Evolutionary conservation across 768 basidiomycete genomes (phyloP).

Genomic region (Fomitopsis serialis): DNA sequence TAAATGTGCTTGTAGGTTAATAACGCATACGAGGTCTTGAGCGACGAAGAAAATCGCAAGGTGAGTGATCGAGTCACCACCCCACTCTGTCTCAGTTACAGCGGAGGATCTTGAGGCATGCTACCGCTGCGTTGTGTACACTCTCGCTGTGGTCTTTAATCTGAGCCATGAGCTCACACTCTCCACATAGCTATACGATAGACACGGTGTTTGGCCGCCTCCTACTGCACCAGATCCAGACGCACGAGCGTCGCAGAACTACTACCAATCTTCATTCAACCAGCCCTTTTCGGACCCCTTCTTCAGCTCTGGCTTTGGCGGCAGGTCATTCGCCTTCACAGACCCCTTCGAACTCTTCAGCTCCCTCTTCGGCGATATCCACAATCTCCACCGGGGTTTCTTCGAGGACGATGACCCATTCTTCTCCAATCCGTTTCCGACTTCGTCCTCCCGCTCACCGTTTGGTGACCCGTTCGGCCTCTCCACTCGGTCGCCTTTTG

Average conservation of each 20-base stretch:
- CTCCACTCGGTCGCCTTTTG: slow-evolving; percentile 9
- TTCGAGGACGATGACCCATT: slow-evolving; percentile 28
- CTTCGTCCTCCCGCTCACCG: slow-evolving; percentile 7
- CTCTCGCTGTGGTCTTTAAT: no score
- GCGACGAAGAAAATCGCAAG: slow-evolving; percentile 52
- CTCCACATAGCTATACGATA: slow-evolving; percentile 52
- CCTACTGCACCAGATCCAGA: slow-evolving; percentile 27
- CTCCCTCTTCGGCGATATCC: slow-evolving; percentile 55
- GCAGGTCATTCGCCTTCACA: slow-evolving; percentile 45
- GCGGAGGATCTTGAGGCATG: no score
- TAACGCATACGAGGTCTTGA: slow-evolving; percentile 75
- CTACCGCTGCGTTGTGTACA: no score
- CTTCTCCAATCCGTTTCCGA: slow-evolving; percentile 15
- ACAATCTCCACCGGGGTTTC: slow-evolving; percentile 15
- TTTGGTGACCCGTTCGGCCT: slow-evolving; percentile 9
- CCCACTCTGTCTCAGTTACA: no score
- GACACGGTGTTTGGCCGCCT: slow-evolving; percentile 72
- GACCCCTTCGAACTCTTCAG: slow-evolving; percentile 77
- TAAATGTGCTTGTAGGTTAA: slow-evolving; percentile 43
- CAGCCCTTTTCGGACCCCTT: slow-evolving; percentile 38
- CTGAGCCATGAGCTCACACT: background rate
- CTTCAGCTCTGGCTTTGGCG: slow-evolving; percentile 27
- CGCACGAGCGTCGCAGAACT: background rate
- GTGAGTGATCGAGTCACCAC: slow-evolving; percentile 30
- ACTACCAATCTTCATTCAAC: slow-evolving; percentile 10